Percentiles rank a stretch among this genome's conserved stretches.
Conservation (phyloP, 2,329 filamentous ascomycete species). For the Cyclaneusma minus region DNA sequence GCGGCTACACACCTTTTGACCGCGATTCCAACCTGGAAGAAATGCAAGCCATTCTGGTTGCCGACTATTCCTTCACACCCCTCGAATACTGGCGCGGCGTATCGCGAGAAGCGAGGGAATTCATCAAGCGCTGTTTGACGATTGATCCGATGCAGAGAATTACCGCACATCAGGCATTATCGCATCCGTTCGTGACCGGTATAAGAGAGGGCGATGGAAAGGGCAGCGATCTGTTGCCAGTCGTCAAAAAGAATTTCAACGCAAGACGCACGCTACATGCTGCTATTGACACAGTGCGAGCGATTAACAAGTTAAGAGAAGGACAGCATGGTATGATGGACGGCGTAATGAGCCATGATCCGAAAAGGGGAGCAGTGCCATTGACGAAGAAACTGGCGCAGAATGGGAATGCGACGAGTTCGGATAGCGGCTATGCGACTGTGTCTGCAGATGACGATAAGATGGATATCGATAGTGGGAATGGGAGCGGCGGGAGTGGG, state of each 20-base stretch:
- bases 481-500: slow-evolving; percentile 1
- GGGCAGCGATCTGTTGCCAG: slow-evolving; percentile 48
- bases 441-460: background rate
- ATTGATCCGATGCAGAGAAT: slow-evolving; percentile 78
- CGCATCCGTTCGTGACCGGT: slow-evolving; percentile 45
- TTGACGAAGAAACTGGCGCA: slow-evolving; percentile 10
- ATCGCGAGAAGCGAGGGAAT: slow-evolving; percentile 71
- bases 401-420: slow-evolving; percentile 11
- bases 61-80: slow-evolving; percentile 91
- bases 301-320: slow-evolving; percentile 56
- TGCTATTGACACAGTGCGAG: slow-evolving; percentile 54
- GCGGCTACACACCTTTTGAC: slow-evolving; percentile 96
- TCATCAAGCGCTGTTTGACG: slow-evolving; percentile 83
- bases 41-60: slow-evolving; percentile 96
- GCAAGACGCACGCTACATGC: slow-evolving; percentile 52
- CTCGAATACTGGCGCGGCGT: slow-evolving; percentile 95
- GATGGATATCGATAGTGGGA: background rate
- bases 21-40: slow-evolving; percentile 95
- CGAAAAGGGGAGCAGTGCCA: slow-evolving; percentile 23
- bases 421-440: background rate
- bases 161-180: slow-evolving; percentile 69
- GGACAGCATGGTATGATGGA: slow-evolving; percentile 45
- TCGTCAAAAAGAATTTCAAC: slow-evolving; percentile 63
- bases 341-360: slow-evolving; percentile 36
- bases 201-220: slow-evolving; percentile 27